Percentiles rank a stretch among this genome's conserved stretches.
Evolutionary conservation across 2,329 filamentous ascomycete genomes (phyloP).

Genomic region (Colletotrichum eleusines): DNA sequence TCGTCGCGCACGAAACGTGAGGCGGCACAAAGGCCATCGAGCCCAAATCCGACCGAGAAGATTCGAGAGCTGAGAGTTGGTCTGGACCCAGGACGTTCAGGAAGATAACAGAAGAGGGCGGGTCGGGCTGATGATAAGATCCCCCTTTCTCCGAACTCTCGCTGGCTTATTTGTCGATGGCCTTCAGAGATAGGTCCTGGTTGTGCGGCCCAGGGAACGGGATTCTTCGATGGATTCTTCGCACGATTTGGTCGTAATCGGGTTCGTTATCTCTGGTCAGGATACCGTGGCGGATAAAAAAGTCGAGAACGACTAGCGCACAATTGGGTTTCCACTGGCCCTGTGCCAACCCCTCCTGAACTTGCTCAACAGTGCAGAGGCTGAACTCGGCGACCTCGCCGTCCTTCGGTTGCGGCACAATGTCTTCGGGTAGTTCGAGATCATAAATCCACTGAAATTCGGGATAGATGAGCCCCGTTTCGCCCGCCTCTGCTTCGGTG

Average conservation of each 20-base stretch:
- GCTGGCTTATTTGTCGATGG: conserved; percentile 19
- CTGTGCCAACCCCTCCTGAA: conserved; percentile 74
- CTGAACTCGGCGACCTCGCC: conserved; percentile 90
- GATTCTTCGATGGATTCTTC: conserved; percentile 80
- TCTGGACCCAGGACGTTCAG: conserved; percentile 4
- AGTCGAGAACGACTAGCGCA: conserved; percentile 85
- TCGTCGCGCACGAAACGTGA: not conserved
- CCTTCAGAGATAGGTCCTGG: conserved; percentile 22
- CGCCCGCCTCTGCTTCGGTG: conserved; percentile 82
- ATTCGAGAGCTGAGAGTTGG: not conserved
- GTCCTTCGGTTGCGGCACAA: conserved; percentile 82
- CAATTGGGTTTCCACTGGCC: conserved; percentile 96
- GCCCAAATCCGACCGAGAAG: not conserved
- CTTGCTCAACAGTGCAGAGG: conserved; percentile 81
- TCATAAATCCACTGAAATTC: conserved; percentile 95
- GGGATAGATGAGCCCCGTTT: conserved; percentile 85
- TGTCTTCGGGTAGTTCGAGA: conserved; percentile 77
- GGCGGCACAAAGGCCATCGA: not conserved
- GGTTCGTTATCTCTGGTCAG: conserved; percentile 83
- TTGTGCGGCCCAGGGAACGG: conserved; percentile 81
- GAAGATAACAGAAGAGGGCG: not conserved
- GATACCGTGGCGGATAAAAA: conserved; percentile 87
- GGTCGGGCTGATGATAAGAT: conserved; percentile 1
- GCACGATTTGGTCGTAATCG: conserved; percentile 80
- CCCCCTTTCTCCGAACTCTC: not conserved